Evolutionary conservation across 768 basidiomycete genomes (phyloP), one percentile per base, ranked within the genome.

Genomic region (Podaxis sp.): DNA sequence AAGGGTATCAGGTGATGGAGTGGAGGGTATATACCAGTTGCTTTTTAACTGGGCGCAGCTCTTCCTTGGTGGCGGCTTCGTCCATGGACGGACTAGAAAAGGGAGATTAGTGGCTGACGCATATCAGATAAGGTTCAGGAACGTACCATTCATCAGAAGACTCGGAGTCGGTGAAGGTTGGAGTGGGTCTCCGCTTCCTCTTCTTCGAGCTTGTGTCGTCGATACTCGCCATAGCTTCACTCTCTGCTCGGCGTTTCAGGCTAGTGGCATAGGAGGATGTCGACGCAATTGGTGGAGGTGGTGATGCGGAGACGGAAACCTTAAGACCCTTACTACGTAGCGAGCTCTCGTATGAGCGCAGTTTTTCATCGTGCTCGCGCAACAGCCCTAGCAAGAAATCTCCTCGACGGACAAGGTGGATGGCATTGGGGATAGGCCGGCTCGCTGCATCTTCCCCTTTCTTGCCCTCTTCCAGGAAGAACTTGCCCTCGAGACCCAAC

Each of bases 381-480:
- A 96, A 77, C 65, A 93, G 80, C 63, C 90, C 80, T 64, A 94
- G 80, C 63, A 98, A 84, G 76, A 95, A 99, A 75, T 98, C 97
- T 41, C 96, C 96, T 57, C 97, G 86, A 55, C 97, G 90, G 46
- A 98, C 96, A 53, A 99, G 89, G 75, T 99, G 97, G 64, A 99
- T 98, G 33, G 97, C 94, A 69, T 96, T 97, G 38, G 97, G 97
- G 68, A 96, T 96, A 8, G 93, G 93, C 70, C 93, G 85, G 66
- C 84, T 91, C 15, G 91, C 82, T 41, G 88, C 76, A 68, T 95
- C 91, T 77, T 94, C 91, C 36, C 88, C 90, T 75, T 97, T 96
- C 80, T 98, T 98, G 68, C 91, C 93, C 74, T 98, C 96, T 72
- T 98, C 97, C 56, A 99, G 82, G 86, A 98, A 98, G 79, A 99